Percentiles rank a stretch among this genome's conserved stretches.
Conservation (phyloP, 2,329 filamentous ascomycete species). For the Cytospora piceicola region DNA sequence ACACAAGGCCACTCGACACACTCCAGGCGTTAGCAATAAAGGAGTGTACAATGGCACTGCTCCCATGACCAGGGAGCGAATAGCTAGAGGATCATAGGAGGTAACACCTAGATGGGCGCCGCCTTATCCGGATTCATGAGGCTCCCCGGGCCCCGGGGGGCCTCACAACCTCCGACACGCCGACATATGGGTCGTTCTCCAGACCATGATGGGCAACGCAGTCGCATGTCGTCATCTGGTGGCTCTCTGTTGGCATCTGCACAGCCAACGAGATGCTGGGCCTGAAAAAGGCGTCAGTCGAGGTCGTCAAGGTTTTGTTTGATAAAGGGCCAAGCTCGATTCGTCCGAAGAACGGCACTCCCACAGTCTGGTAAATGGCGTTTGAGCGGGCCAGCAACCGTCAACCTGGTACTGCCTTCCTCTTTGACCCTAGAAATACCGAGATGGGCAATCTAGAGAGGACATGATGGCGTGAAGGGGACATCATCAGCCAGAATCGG, state of each 20-base stretch:
- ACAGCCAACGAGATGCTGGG: neutral
- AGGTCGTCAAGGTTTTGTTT: neutral
- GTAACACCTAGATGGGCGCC: constrained; percentile 3
- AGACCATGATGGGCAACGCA: neutral
- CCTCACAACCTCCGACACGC: constrained; percentile 27
- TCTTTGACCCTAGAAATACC: constrained; percentile 21
- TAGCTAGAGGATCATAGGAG: constrained; percentile 5
- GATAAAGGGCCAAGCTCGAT: neutral
- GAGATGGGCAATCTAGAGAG: neutral
- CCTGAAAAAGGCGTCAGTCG: no score
- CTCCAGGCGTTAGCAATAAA: neutral
- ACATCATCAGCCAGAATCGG: neutral
- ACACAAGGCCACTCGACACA: neutral
- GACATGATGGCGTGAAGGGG: neutral
- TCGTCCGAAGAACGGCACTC: constrained; percentile 1
- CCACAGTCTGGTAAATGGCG: constrained; percentile 12
- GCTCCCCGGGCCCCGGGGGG: constrained; percentile 1
- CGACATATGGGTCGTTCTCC: constrained; percentile 9
- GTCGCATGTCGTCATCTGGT: constrained; percentile 17
- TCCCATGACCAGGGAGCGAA: neutral
- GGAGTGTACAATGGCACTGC: neutral
- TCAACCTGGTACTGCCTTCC: constrained; percentile 19
- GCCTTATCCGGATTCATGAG: constrained; percentile 3
- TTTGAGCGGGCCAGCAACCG: constrained; percentile 15
- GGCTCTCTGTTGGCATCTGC: constrained; percentile 2